phyloP scores from a whole-genome alignment of 805 yeast species.

The Kodamaea hsintzibuensis region DNA sequence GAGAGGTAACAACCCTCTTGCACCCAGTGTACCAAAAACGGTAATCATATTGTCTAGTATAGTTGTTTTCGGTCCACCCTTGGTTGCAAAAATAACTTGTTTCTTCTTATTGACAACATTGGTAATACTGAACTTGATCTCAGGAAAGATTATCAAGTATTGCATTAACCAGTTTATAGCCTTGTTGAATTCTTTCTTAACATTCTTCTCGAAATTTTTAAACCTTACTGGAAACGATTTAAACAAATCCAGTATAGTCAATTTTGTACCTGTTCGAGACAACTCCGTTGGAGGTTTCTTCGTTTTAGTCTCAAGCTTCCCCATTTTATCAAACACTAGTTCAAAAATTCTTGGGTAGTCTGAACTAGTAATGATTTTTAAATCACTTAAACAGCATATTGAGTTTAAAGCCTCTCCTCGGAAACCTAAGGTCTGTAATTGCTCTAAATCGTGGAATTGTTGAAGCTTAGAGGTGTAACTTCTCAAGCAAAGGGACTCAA shows the following conservation, averaged over 20 bases:
- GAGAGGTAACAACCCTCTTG: constrained; percentile 57
- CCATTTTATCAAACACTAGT: constrained; percentile 56
- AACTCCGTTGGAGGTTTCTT: constrained; percentile 47
- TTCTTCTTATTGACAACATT: constrained; percentile 52
- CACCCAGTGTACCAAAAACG: constrained; percentile 69
- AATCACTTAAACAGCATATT: constrained; percentile 53
- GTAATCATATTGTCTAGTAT: constrained; percentile 55
- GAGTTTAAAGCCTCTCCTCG: constrained; percentile 83
- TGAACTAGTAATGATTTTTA: constrained; percentile 53
- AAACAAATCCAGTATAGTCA: constrained; percentile 61
- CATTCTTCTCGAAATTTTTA: constrained; percentile 66
- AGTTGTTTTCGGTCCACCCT: constrained; percentile 46
- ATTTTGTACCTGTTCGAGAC: constrained; percentile 63
- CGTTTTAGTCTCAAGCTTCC: constrained; percentile 41
- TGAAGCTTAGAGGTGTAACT: constrained; percentile 68
- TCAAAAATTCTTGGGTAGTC: constrained; percentile 58
- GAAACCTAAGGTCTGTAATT: constrained; percentile 64
- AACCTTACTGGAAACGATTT: constrained; percentile 76
- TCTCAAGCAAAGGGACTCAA: constrained; percentile 53
- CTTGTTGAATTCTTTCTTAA: constrained; percentile 70
- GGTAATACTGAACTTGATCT: constrained; percentile 59
- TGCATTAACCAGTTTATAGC: constrained; percentile 63
- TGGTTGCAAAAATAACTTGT: constrained; percentile 57
- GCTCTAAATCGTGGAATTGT: constrained; percentile 52
- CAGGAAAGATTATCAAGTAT: constrained; percentile 62